Evolutionary conservation across 169 alveolate genomes (phyloP).

Genomic region (Besnoitia besnoiti): DNA sequence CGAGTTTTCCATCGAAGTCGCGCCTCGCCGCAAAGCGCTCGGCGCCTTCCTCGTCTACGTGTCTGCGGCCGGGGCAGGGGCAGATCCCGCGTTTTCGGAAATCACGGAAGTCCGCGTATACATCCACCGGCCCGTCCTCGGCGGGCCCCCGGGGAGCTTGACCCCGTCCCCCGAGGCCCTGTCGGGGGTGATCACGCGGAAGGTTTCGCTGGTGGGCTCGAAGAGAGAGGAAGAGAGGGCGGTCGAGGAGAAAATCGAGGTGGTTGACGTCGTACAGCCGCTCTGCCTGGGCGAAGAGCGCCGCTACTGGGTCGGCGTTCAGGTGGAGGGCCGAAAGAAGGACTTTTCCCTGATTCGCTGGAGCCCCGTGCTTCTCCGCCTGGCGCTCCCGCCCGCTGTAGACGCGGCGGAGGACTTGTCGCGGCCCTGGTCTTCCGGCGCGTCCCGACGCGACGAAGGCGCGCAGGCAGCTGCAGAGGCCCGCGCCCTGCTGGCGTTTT

Average conservation of each 20-base stretch:
- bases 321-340: slow-evolving; percentile 18
- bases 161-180: slow-evolving; percentile 37
- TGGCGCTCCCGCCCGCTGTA: neutral
- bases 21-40: slow-evolving; percentile 28
- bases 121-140: slow-evolving; percentile 57
- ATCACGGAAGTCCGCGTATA: slow-evolving; percentile 56
- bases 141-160: slow-evolving; percentile 54
- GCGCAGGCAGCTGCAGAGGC: neutral
- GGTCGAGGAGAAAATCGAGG: slow-evolving; percentile 38
- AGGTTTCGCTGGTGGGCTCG: slow-evolving; percentile 8
- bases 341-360: slow-evolving; percentile 39
- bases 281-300: slow-evolving; percentile 38
- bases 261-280: slow-evolving; percentile 50
- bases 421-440: neutral
- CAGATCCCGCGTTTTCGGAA: slow-evolving; percentile 39
- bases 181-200: slow-evolving; percentile 36
- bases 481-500: slow-evolving; percentile 9
- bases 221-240: neutral
- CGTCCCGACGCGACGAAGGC: neutral
- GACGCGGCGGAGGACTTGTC: neutral
- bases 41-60: slow-evolving; percentile 52
- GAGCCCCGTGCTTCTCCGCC: slow-evolving; percentile 34
- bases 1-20: slow-evolving; percentile 27
- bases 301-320: slow-evolving; percentile 55
- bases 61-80: slow-evolving; percentile 39